Evolutionary conservation across 768 basidiomycete species (phyloP).

Genomic region (Lanmaoa rubissima): DNA sequence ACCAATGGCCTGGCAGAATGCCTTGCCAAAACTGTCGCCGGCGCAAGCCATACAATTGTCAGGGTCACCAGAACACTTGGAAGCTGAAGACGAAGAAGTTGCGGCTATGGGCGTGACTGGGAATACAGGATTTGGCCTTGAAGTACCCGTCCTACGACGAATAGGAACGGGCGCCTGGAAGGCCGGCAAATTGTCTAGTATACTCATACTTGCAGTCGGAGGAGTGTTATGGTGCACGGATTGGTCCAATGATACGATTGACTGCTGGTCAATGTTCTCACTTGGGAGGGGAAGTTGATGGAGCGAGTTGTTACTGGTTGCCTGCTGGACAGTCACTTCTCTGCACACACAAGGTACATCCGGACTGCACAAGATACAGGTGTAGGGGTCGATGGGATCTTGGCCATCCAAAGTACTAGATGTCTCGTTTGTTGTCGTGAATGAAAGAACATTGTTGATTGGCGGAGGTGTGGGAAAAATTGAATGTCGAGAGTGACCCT

Average conservation of each 20-base stretch:
- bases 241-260: slow-evolving; percentile 23
- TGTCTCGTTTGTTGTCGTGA: slow-evolving; percentile 34
- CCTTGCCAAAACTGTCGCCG: slow-evolving; percentile 82
- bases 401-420: slow-evolving; percentile 34
- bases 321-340: slow-evolving; percentile 56
- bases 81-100: slow-evolving; percentile 27
- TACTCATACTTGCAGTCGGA: slow-evolving; percentile 44
- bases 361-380: slow-evolving; percentile 75
- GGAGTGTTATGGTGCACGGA: slow-evolving; percentile 28
- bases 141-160: slow-evolving; percentile 48
- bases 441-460: slow-evolving; percentile 35
- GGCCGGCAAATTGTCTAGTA: slow-evolving; percentile 72
- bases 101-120: slow-evolving; percentile 41
- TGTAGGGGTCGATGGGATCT: slow-evolving; percentile 31
- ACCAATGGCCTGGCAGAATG: slow-evolving; percentile 83
- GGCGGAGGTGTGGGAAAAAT: slow-evolving; percentile 30
- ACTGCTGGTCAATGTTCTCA: slow-evolving; percentile 10
- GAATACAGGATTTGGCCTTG: slow-evolving; percentile 51
- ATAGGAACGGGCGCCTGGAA: slow-evolving; percentile 84
- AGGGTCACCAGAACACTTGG: slow-evolving; percentile 81
- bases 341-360: slow-evolving; percentile 75
- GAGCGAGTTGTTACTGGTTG: slow-evolving; percentile 22
- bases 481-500: slow-evolving; percentile 24
- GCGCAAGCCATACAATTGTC: slow-evolving; percentile 83
- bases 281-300: slow-evolving; percentile 15